Base-by-base conservation (phyloP, 306 rosid species). In the Vigna hirtella region DNA sequence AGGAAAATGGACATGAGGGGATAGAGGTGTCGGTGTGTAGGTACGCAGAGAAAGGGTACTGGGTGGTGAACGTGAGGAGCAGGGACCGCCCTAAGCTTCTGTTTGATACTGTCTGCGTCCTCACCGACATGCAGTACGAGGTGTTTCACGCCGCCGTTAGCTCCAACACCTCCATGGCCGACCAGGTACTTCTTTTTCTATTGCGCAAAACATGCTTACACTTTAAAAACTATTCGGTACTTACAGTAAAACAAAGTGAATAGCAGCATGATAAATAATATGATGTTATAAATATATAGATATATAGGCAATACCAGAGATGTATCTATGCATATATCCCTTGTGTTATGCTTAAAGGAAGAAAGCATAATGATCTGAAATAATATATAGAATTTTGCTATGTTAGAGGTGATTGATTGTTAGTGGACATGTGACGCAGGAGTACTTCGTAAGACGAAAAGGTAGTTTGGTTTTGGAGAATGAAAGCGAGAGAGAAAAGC, bases 31-130 rank as follows among this genome's bases (percentile, higher is more conserved):
- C 77, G 1, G 82, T 87, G 24, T 87, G 86, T 70, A 84, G 77
- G 50, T 89, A 85, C 18, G 59, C 81, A 50, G 97, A 86, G 82
- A 89, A 85, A 26, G 90, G 80, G 26, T 91, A 91, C 52, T 88
- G 89, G 77, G 74, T 88, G 11, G 87, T 91, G 16, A 82, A 77
- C 50, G 83, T 91, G 18, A 82, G 81, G 49, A 75, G 97, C 20
- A 78, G 79, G 50, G 94, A 89, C 43, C 80, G 91, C 0, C 88
- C 92, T 0, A 91, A 86, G 69, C 84, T 92, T 22, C 22, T 90
- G 66, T 92, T 92, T 36, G 97, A 92, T 74, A 92, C 96, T 0
- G 77, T 92, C 6, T 92, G 93, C 8, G 91, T 86, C 2, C 89
- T 92, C 3, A 88, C 93, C 0, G 91, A 90, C 72, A 74, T 88